Evolutionary conservation across 805 yeast genomes (phyloP), one percentile per base, ranked within the genome.

Genomic region (Lipomyces starkeyi): DNA sequence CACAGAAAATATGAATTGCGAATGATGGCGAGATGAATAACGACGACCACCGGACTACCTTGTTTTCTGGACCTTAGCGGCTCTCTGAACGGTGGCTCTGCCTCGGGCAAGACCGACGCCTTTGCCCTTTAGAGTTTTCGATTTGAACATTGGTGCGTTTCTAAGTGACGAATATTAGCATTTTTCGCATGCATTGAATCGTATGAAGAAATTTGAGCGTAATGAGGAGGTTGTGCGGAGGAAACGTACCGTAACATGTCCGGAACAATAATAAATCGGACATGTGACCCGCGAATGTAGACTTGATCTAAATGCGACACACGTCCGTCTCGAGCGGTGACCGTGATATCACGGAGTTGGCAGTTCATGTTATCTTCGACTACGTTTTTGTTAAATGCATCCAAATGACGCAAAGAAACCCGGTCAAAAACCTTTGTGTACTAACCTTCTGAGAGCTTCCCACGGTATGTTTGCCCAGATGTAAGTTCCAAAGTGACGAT

Each of bases 291-390:
- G 74, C 99, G 86, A 2, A 94, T 87, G 77, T 91, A 93, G 2
- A 93, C 96, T 74, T 90, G 91, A 71, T 90, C 92, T 83, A 91
- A 84, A 72, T 89, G 90, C 1, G 89, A 83, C 2, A 90, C 89
- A 59, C 83, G 82, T 3, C 97, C 97, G 63, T 91, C 90, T 57
- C 88, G 81, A 34, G 87, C 86, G 0, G 97, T 93, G 59, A 90
- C 87, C 0, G 90, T 86, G 54, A 90, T 96, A 76, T 94, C 97
- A 71, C 86, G 82, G 61, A 94, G 79, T 69, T 93, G 96, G 32
- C 94, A 87, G 77, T 94, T 94, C 98, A 94, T 95, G 78, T 90
- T 93, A 75, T 94, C 98, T 79, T 94, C 97, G 59, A 83, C 80
- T 68, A 60, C 8, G 27, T 22, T 11, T 29, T 13, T 35, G 56